These are phyloP conservation scores for Periconia macrospinosa DNA, from an alignment of 2,329 filamentous ascomycete species.

Conservation along the genomic window DNA sequence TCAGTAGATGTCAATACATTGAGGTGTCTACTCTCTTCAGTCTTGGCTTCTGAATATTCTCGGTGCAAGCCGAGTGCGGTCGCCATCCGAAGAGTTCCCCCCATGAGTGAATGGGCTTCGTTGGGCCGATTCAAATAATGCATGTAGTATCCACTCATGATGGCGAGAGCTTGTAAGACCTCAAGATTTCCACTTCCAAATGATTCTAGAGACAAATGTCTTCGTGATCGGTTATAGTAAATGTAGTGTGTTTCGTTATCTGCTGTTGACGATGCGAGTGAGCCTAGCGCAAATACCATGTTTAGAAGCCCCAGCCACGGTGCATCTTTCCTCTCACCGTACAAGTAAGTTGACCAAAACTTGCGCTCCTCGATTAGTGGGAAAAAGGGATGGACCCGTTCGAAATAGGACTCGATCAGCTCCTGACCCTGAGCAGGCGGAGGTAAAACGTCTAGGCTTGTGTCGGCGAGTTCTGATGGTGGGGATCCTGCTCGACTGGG, in stretches of 20 bases:
- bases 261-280: constrained; percentile 66
- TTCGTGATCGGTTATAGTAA: constrained; percentile 70
- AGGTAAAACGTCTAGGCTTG: constrained; percentile 51
- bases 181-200: constrained; percentile 74
- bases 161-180: constrained; percentile 69
- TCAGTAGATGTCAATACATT: constrained; percentile 25
- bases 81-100: constrained; percentile 73
- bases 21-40: constrained; percentile 17
- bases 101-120: constrained; percentile 73
- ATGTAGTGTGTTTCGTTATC: constrained; percentile 67
- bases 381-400: constrained; percentile 70
- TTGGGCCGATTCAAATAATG: constrained; percentile 79
- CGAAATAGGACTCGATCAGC: constrained; percentile 75
- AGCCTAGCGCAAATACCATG: constrained; percentile 76
- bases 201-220: constrained; percentile 66
- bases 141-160: constrained; percentile 75
- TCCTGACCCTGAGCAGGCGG: constrained; percentile 66
- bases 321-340: constrained; percentile 64
- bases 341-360: constrained; percentile 67
- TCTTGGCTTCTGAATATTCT: constrained; percentile 53
- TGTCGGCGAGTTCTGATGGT: constrained; percentile 37
- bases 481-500: constrained; percentile 41
- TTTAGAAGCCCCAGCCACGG: constrained; percentile 74
- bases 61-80: constrained; percentile 72
- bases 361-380: constrained; percentile 73